These are phyloP conservation scores for Yamadazyma conglobata DNA, from an alignment of 1,139 yeast species.

Conservation along the genomic window DNA sequence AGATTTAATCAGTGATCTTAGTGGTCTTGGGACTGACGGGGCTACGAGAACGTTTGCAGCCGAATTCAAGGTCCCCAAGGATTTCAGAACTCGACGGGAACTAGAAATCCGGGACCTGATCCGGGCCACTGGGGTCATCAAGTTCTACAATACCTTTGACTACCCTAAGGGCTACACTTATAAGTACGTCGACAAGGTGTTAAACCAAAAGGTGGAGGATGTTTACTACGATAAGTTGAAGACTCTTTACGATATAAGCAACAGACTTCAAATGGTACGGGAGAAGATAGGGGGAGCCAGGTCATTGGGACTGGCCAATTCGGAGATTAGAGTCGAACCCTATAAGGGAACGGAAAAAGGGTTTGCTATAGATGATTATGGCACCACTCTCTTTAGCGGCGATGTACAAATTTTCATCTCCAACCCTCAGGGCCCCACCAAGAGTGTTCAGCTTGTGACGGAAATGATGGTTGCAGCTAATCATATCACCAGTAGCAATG, in stretches of 20 bases:
- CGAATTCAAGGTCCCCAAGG: constrained; percentile 27
- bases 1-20: constrained; percentile 41
- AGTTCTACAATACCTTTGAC: constrained; percentile 21
- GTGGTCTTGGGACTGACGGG: constrained; percentile 54
- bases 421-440: constrained; percentile 4
- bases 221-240: constrained; percentile 24
- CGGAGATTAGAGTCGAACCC: constrained; percentile 6
- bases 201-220: constrained; percentile 18
- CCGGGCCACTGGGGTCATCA: constrained; percentile 17
- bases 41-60: constrained; percentile 39
- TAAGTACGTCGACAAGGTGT: constrained; percentile 29
- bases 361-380: constrained; percentile 11
- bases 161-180: constrained; percentile 41
- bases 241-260: constrained; percentile 28
- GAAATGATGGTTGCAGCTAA: constrained; percentile 84
- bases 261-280: constrained; percentile 24
- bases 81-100: constrained; percentile 9
- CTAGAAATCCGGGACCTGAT: constrained; percentile 16
- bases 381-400: constrained; percentile 15
- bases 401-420: constrained; percentile 9
- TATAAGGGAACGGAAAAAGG: not conserved
- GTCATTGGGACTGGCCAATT: constrained; percentile 3
- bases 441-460: constrained; percentile 61
- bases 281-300: constrained; percentile 11
- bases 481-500: constrained; percentile 53